Base-by-base conservation (phyloP, 805 yeast genomes). In the Metschnikowia anglica region DNA sequence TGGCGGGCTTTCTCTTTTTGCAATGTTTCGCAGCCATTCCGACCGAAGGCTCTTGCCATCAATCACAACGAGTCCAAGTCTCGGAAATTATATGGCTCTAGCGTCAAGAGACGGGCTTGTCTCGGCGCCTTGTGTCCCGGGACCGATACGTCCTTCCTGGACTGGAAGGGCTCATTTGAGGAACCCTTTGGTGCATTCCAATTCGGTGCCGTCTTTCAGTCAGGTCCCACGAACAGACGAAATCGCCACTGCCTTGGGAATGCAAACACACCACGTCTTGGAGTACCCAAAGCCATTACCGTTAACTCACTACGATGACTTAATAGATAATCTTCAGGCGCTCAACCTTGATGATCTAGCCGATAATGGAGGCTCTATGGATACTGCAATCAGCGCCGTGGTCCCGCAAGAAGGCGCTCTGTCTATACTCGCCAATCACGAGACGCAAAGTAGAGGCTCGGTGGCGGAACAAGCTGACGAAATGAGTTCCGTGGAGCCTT, bases 1-100 rank as follows among this genome's bases (percentile, higher is more conserved):
- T 27, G 9, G 15, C n/a, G n/a, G 12, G 18, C 13, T 20, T 26
- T 18, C 8, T 18, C 20, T 10, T 3, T 23, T 27, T 34, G 36
- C 39, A 23, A 44, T 43, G 44, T 24, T 43, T 39, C 50, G 50
- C 46, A 39, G 42, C 45, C 50, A 46, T 8, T 28, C 43, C 7
- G 50, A 46, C 39, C 39, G 43, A 18, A 34, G 50, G 27, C 44
- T 27, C 19, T 7, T 46, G 24, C 47, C 50, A 3, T 43, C 44
- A 12, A 9, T 46, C 4, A 15, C 44, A 20, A 29, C 41, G 15
- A 40, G 43, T 13, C 47, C 50, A 2, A 43, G 37, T 19, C 37
- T 41, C 13, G 45, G 50, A 16, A 39, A 37, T 17, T 25, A 31
- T 37, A 36, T 37, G 38, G 34, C 41, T 13, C 2, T 15, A 4